These are phyloP conservation scores for Coemansia sp. DNA, from an alignment of 192 early-diverging fungal genomes.

Conservation along the genomic window DNA sequence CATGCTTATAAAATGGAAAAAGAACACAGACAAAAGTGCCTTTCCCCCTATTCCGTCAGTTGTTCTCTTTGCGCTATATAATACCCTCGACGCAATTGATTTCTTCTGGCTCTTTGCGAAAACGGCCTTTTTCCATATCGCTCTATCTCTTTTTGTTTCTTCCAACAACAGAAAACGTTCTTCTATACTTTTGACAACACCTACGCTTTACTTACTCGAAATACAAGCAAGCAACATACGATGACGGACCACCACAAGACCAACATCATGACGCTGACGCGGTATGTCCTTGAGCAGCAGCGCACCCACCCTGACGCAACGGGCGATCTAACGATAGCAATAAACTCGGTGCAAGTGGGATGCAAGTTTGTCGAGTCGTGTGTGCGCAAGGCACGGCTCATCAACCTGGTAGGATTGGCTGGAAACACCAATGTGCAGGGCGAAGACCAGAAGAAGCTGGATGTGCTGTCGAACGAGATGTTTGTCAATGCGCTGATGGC, in stretches of 20 bases:
- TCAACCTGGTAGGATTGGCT: conserved; percentile 93
- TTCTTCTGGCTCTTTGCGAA: too few species aligned
- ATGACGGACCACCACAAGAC: conserved; percentile 71
- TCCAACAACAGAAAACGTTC: not conserved
- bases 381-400: conserved; percentile 92
- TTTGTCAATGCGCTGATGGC: conserved; percentile 92
- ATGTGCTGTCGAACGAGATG: conserved; percentile 97
- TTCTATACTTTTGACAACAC: not conserved
- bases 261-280: conserved; percentile 92
- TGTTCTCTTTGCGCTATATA: too few species aligned
- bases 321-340: conserved; percentile 91
- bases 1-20: too few species aligned
- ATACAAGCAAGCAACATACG: not conserved
- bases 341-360: conserved; percentile 87
- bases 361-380: conserved; percentile 98
- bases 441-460: conserved; percentile 96
- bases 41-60: too few species aligned
- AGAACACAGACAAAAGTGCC: too few species aligned
- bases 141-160: too few species aligned
- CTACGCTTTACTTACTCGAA: not conserved
- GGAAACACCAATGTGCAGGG: conserved; percentile 89
- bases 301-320: conserved; percentile 81
- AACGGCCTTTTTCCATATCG: too few species aligned
- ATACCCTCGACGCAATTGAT: too few species aligned
- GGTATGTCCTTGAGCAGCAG: conserved; percentile 91